Evolutionary conservation across 768 basidiomycete genomes (phyloP).

Genomic region (Rhizopogon salebrosus): DNA sequence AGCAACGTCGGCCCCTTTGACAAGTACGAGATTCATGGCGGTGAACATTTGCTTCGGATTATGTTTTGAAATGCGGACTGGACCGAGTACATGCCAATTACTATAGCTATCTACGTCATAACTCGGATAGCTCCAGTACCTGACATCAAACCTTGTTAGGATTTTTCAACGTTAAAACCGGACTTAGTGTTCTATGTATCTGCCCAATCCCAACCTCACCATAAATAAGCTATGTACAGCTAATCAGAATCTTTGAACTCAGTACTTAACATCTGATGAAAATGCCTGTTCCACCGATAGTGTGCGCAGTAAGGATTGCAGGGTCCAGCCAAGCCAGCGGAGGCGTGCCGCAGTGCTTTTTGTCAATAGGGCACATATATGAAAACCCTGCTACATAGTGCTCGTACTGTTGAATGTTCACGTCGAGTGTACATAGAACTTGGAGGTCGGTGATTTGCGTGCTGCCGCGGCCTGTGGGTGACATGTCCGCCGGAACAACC

Average conservation of each 20-base stretch:
- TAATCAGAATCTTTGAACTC: background rate
- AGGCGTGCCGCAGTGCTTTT: no score
- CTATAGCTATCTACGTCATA: no score
- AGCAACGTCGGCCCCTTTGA: background rate
- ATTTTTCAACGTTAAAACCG: background rate
- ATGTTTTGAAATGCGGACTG: background rate
- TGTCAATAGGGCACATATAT: no score
- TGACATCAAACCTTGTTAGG: background rate
- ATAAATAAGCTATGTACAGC: background rate
- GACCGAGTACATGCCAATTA: no score
- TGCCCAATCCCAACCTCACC: background rate
- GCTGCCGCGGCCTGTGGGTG: no score
- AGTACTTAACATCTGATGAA: background rate
- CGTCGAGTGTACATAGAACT: no score
- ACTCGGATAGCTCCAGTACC: background rate
- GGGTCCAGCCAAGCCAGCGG: no score
- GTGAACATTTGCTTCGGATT: background rate
- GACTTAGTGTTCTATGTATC: background rate
- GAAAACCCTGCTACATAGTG: no score
- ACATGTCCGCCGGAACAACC: conserved; percentile 4
- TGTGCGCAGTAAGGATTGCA: no score
- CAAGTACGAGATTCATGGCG: background rate
- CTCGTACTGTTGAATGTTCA: no score
- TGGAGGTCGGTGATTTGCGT: background rate
- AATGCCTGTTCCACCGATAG: background rate